These are phyloP conservation scores for Lipomyces mesembrius DNA, from an alignment of 805 yeast species.

Conservation along the genomic window DNA sequence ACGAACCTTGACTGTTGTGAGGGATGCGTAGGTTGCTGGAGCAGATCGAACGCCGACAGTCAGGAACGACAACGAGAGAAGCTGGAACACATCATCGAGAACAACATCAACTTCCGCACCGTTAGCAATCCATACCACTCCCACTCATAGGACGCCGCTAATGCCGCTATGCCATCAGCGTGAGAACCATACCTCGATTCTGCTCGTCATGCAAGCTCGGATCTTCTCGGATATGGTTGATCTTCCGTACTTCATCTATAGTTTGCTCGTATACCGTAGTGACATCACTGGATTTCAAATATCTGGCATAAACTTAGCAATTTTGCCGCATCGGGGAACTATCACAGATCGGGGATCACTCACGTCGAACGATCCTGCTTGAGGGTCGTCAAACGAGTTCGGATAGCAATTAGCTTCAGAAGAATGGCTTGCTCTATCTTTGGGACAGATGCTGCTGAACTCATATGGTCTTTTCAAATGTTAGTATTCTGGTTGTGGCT, in stretches of 20 bases:
- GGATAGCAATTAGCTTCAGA: slow-evolving; percentile 41
- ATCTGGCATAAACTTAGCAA: slow-evolving; percentile 24
- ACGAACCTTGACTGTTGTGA: slow-evolving; percentile 65
- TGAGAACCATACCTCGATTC: slow-evolving; percentile 38
- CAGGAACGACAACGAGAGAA: slow-evolving; percentile 81
- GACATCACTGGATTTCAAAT: slow-evolving; percentile 45
- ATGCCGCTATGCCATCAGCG: neutral
- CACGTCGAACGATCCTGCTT: slow-evolving; percentile 46
- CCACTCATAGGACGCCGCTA: neutral
- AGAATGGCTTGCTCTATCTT: slow-evolving; percentile 43
- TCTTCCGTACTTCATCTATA: slow-evolving; percentile 42
- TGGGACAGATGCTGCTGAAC: slow-evolving; percentile 39
- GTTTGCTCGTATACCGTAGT: slow-evolving; percentile 41
- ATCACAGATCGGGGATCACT: slow-evolving; percentile 19
- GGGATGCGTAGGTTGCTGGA: slow-evolving; percentile 90
- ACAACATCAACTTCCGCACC: slow-evolving; percentile 61
- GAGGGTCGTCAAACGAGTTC: slow-evolving; percentile 41
- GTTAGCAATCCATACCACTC: neutral
- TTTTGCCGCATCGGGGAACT: neutral
- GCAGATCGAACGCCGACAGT: slow-evolving; percentile 92
- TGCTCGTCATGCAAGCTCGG: slow-evolving; percentile 43
- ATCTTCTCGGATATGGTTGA: slow-evolving; percentile 43
- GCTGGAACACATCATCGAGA: slow-evolving; percentile 87
- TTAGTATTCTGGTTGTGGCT: neutral
- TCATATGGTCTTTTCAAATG: slow-evolving; percentile 10